Base-by-base conservation (phyloP, 176 grass and related monocot genomes). In the Bothriochloa decipiens region DNA sequence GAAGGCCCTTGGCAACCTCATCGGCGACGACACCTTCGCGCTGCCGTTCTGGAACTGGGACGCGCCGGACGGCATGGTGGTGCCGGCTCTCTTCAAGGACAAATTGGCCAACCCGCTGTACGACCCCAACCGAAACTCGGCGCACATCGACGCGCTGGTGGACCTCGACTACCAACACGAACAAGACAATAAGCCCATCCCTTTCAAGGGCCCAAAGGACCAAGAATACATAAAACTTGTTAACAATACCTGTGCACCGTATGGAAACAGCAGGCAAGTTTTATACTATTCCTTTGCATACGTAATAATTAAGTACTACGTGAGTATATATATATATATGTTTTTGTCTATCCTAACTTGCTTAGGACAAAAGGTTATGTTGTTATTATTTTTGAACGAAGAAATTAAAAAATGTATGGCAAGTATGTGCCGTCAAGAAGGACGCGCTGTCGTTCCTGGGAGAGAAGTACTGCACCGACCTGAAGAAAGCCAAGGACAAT, bases 401-500 rank as follows among this genome's bases (percentile, higher is more conserved):
- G n/a, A n/a, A n/a, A n/a, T n/a, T n/a, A n/a, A n/a, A n/a, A n/a
- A n/a, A n/a, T 35, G 4, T 35, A 5, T 40, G 5, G 15, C 65
- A 65, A 27, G 11, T 63, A 25, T 10, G 67, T 3, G n/a, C n/a
- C n/a, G n/a, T n/a, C n/a, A n/a, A n/a, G n/a, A 6, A 6, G 20
- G 10, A 20, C 20, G 1, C 68, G 8, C 1, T 0, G 1, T 4
- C 17, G 2, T 70, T 13, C 68, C 39, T 71, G 3, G 68, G 68
- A 37, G 68, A 42, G 18, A 70, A 70, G 37, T 18, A 23, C 37
- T 70, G 68, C 68, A 25, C 9, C 4, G 37, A 20, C 14, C 2
- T 52, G 3, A 0, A 5, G 50, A 6, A 0, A 17, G 4, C 6
- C 4, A 55, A 1, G 18, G 0, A 7, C 53, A 22, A 0, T 0